Conservation (phyloP, 2,329 filamentous ascomycete species). For the Aspergillus sp. region DNA sequence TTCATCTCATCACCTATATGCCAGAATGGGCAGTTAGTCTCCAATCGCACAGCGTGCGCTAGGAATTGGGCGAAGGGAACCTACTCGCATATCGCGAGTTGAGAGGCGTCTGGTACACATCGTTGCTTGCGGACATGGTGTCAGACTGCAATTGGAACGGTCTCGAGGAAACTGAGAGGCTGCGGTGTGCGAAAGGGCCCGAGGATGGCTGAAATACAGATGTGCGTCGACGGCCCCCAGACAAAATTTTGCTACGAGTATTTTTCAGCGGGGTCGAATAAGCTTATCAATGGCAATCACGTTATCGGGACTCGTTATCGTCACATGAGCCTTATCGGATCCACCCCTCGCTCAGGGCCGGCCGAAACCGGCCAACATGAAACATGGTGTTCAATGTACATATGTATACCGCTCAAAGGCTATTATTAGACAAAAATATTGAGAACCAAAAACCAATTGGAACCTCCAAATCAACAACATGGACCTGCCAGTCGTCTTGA, state of each 20-base stretch:
- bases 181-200: constrained; percentile 11
- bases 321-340: constrained; percentile 21
- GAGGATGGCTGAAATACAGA: constrained; percentile 12
- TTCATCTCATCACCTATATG: constrained; percentile 64
- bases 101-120: constrained; percentile 67
- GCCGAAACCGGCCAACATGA: constrained; percentile 3
- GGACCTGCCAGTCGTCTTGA: constrained; percentile 1
- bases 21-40: constrained; percentile 17
- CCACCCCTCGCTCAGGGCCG: neutral
- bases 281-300: constrained; percentile 40
- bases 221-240: constrained; percentile 15
- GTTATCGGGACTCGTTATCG: constrained; percentile 30
- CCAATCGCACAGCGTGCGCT: neutral
- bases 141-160: constrained; percentile 19
- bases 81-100: constrained; percentile 70
- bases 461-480: neutral
- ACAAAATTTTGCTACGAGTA: constrained; percentile 32
- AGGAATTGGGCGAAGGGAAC: constrained; percentile 9
- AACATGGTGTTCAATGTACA: too few species aligned
- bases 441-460: neutral
- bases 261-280: constrained; percentile 28
- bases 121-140: constrained; percentile 45
- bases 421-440: neutral
- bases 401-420: neutral
- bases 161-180: constrained; percentile 21